Evolutionary conservation across 805 yeast genomes (phyloP).

Genomic region (Tetrapisispora taiwanensis): DNA sequence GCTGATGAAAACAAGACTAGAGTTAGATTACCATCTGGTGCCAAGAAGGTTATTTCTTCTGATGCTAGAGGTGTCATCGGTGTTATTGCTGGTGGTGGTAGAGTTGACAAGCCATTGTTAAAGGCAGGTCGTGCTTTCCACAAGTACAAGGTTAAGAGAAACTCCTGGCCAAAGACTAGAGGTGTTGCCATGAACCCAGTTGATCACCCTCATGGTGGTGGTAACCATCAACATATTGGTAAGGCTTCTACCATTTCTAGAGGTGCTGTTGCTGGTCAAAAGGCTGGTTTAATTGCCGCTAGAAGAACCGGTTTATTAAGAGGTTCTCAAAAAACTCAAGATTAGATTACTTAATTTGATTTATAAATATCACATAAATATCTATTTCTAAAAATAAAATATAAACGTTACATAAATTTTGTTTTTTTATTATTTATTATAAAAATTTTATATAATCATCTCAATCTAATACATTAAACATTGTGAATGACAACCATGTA

Average conservation of each 20-base stretch:
- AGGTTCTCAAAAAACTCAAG: constrained; percentile 95
- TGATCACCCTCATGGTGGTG: constrained; percentile 99
- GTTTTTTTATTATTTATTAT: no score
- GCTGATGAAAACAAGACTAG: constrained; percentile 98
- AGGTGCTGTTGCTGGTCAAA: constrained; percentile 99
- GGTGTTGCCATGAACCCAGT: constrained; percentile 99
- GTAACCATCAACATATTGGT: constrained; percentile 99
- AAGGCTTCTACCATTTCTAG: constrained; percentile 98
- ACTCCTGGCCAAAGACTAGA: constrained; percentile 99
- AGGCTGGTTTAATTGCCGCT: constrained; percentile 99
- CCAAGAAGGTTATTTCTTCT: constrained; percentile 91
- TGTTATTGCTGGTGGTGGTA: constrained; percentile 99
- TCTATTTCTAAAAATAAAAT: constrained; percentile 2
- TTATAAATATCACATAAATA: constrained; percentile 1
- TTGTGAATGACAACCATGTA: no score
- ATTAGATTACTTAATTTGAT: constrained; percentile 23
- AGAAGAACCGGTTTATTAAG: constrained; percentile 99
- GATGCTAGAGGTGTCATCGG: constrained; percentile 99
- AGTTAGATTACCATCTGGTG: constrained; percentile 98
- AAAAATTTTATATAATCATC: no score
- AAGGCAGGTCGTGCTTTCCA: constrained; percentile 99
- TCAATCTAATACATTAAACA: no score
- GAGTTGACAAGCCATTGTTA: constrained; percentile 98
- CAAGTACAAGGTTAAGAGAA: constrained; percentile 98
- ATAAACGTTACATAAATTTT: constrained; percentile 2